These are phyloP conservation scores for Fonsecaea pedrosoi DNA, from an alignment of 2,329 filamentous ascomycete species.

Conservation along the genomic window DNA sequence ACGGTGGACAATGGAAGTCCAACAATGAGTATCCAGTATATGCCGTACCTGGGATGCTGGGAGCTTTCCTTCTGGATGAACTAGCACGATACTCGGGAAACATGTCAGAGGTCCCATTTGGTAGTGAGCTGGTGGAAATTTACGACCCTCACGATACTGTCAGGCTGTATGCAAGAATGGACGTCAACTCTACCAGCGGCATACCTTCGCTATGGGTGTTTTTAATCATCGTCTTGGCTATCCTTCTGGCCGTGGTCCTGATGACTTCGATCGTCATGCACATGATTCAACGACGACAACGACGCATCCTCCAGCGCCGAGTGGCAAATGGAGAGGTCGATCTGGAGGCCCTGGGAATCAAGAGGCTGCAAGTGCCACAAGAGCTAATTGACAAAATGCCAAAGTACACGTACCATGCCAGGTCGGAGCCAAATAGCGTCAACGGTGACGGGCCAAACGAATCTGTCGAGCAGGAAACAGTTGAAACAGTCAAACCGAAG, in stretches of 20 bases:
- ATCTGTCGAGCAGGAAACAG: conserved; percentile 3
- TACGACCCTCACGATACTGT: conserved; percentile 54
- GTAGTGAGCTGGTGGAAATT: conserved; percentile 44
- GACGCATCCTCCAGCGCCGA: conserved; percentile 70
- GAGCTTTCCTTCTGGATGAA: conserved; percentile 71
- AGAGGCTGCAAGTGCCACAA: conserved; percentile 76
- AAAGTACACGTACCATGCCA: conserved; percentile 71
- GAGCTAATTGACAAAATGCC: conserved; percentile 76
- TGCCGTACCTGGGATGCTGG: conserved; percentile 73
- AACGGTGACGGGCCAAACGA: conserved; percentile 11
- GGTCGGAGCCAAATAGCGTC: conserved; percentile 19
- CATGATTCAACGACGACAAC: conserved; percentile 73
- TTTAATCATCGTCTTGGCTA: conserved; percentile 70
- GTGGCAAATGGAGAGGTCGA: conserved; percentile 82
- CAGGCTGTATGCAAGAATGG: conserved; percentile 53
- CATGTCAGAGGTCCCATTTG: conserved; percentile 55
- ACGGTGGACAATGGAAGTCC: conserved; percentile 73
- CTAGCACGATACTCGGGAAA: conserved; percentile 80
- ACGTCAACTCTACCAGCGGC: conserved; percentile 56
- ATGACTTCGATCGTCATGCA: conserved; percentile 77
- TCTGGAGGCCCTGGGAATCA: conserved; percentile 84
- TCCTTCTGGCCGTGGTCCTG: conserved; percentile 72
- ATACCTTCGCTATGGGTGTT: conserved; percentile 85
- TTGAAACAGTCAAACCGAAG: not conserved
- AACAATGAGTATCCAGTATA: conserved; percentile 81